Evolutionary conservation across 108 stramenopile genomes (phyloP), one percentile per base, ranked within the genome.

Genomic region (Cyclotella sp.): DNA sequence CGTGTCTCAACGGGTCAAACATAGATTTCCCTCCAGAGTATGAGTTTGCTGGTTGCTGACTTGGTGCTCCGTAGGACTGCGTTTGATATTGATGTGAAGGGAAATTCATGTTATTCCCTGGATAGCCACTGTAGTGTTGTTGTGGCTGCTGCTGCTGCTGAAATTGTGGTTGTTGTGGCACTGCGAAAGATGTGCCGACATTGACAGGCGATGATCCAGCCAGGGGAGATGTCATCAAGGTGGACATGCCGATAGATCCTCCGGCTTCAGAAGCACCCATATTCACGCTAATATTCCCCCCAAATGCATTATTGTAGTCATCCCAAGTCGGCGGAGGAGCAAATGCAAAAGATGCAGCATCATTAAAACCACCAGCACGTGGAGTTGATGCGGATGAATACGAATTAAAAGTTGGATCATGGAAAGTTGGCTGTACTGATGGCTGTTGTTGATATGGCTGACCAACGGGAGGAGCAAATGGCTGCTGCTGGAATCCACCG

Each of bases 261-360:
- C 66, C 42, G 34, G 52, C 44, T 49, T 66, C 40, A n/a, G 71
- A 63, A 27, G 61, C 15, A 41, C n/a, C 34, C 61, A 57, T 57
- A 49, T 58, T 27, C 61, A 51, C 8, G 18, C 61, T 14, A 1
- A 62, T 9, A 39, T 30, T 62, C 1, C 79, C 68, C 9, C 79
- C 79, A 74, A 81, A 81, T 18, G 79, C 79, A 63, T 81, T 39
- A 0, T 75, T 81, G 73, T 68, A 81, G 69, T 81, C 79, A 52
- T 74, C 79, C 79, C 57, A 74, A 16, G 79, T 81, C 21, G 79
- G 79, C n/a, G 79, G 73, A 34, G 79, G 79, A 24, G 79, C 60
- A 4, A 70, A 55, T 0, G 44, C 79, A 46, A 81, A 81, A 47
- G 79, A 81, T 44, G 61, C 68, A 46, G 62, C 79, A 18, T 65